A percentile compares a stretch with the other conserved stretches of the same genome.
Evolutionary conservation across 306 rosid genomes (phyloP).

Genomic region (Malus domestica): DNA sequence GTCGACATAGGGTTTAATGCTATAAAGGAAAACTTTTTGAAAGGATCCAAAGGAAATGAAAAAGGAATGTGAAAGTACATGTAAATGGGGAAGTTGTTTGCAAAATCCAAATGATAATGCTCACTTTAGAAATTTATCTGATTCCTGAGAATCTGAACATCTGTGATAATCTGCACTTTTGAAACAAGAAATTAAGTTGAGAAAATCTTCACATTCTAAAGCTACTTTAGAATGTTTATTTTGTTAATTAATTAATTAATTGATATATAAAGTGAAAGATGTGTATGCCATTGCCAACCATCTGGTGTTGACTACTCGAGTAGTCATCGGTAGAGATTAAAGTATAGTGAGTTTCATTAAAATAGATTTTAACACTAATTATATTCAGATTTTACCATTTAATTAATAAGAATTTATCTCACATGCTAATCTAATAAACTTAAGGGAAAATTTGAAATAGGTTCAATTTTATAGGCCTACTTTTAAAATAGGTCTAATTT

Average conservation of each 20-base stretch:
- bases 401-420: not conserved
- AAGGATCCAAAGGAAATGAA: not conserved
- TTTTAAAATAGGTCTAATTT: no score
- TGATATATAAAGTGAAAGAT: not conserved
- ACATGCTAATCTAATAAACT: not conserved
- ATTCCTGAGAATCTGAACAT: not conserved
- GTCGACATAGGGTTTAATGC: not conserved
- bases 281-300: not conserved
- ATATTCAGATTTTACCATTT: not conserved
- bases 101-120: not conserved
- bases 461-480: no score
- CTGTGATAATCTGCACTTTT: not conserved
- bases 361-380: not conserved
- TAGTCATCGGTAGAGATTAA: not conserved
- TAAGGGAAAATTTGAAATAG: no score
- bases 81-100: not conserved
- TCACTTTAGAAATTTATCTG: not conserved
- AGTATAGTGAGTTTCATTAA: not conserved
- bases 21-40: not conserved
- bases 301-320: conserved; percentile 6
- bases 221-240: not conserved
- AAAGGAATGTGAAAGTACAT: not conserved
- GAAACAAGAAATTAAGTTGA: not conserved
- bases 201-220: not conserved
- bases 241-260: not conserved